Percentiles rank a stretch among this genome's conserved stretches.
Evolutionary conservation across 164 flowering plant genomes (phyloP).

Genomic region (Malania oleifera): DNA sequence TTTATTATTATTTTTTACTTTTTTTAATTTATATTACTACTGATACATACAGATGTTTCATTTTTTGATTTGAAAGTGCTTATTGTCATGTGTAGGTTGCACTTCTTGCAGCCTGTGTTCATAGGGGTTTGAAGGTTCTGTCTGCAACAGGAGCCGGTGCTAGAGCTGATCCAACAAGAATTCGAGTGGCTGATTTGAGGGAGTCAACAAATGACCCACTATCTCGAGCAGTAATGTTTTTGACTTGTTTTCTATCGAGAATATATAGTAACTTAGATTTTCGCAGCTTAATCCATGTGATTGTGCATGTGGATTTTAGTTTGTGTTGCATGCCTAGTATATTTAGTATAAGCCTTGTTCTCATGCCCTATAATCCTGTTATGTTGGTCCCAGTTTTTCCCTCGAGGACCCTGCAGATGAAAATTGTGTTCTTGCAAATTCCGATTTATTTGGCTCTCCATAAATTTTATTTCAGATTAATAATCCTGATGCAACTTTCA

Average conservation of each 20-base stretch:
- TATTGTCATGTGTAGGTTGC: constrained; percentile 52
- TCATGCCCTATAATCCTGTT: too few relatives aligned
- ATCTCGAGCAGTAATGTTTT: constrained; percentile 63
- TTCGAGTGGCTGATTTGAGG: constrained; percentile 89
- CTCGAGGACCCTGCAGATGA: too few relatives aligned
- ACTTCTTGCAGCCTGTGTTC: constrained; percentile 97
- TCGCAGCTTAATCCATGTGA: background rate
- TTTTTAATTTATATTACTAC: too few relatives aligned
- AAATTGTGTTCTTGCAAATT: too few relatives aligned
- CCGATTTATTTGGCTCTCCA: too few relatives aligned
- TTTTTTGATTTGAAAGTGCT: background rate
- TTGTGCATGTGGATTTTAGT: background rate
- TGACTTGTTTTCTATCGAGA: background rate
- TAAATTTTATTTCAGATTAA: too few relatives aligned
- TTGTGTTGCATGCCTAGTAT: background rate
- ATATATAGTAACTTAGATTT: too few relatives aligned
- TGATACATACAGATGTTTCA: background rate
- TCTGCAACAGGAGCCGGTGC: constrained; percentile 99
- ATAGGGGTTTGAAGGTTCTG: constrained; percentile 79
- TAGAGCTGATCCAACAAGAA: constrained; percentile 96
- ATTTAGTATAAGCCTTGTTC: too few relatives aligned
- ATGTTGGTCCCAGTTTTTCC: too few relatives aligned
- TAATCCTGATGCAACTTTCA: too few relatives aligned
- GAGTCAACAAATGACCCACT: constrained; percentile 89
- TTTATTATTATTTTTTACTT: background rate